Conservation (phyloP, 164 flowering plant genomes). For the Sextonia rubra region DNA sequence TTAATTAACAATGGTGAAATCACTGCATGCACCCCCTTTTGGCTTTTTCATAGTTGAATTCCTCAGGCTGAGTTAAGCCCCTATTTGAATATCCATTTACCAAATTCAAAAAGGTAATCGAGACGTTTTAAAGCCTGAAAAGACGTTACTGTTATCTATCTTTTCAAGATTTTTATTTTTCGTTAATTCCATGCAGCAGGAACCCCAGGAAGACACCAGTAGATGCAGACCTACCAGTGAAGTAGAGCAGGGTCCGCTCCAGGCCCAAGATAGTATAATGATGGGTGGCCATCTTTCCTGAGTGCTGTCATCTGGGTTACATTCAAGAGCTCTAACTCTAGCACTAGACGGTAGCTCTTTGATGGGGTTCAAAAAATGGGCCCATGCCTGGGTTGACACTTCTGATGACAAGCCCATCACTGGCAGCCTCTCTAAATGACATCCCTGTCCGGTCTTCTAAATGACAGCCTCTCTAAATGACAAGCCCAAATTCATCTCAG, state of each 20-base stretch:
- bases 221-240: slow-evolving; percentile 94
- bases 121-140: no score
- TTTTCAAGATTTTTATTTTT: no score
- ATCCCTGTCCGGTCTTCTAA: slow-evolving; percentile 78
- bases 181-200: slow-evolving; percentile 89
- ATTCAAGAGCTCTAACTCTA: slow-evolving; percentile 54
- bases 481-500: no score
- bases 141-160: no score
- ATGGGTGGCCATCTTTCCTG: slow-evolving; percentile 91
- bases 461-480: no score
- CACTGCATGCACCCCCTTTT: no score
- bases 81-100: no score
- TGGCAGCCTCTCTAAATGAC: slow-evolving; percentile 77
- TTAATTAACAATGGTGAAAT: no score
- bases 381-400: slow-evolving; percentile 44
- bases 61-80: no score
- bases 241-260: slow-evolving; percentile 43
- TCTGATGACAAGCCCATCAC: slow-evolving; percentile 47
- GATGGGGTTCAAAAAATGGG: slow-evolving; percentile 27
- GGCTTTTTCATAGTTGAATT: no score
- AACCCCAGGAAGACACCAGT: slow-evolving; percentile 97
- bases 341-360: slow-evolving; percentile 27
- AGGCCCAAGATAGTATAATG: slow-evolving; percentile 60
- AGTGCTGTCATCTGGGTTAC: slow-evolving; percentile 57
- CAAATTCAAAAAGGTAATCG: no score